Evolutionary conservation across 768 basidiomycete species (phyloP).

Genomic region (Daedalea quercina): DNA sequence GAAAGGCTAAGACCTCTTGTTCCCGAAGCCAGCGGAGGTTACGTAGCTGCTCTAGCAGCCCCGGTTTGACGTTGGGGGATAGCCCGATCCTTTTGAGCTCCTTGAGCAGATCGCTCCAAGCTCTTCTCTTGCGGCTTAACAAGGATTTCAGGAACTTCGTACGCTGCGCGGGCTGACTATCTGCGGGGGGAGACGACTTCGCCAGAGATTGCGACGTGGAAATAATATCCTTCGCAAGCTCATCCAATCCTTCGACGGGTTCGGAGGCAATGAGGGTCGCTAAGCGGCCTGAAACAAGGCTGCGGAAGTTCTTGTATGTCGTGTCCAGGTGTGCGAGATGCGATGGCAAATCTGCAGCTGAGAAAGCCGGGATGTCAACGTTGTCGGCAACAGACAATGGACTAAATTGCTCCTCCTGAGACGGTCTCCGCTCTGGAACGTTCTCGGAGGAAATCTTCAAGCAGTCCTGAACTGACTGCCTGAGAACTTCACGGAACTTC

Average conservation of each 20-base stretch:
- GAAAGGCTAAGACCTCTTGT: conserved; percentile 33
- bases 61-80: conserved; percentile 62
- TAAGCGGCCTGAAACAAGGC: conserved; percentile 37
- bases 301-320: conserved; percentile 46
- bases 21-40: conserved; percentile 60
- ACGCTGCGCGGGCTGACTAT: conserved; percentile 40
- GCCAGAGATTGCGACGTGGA: conserved; percentile 52
- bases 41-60: conserved; percentile 48
- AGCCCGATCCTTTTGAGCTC: conserved; percentile 80
- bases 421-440: not conserved
- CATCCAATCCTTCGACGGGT: conserved; percentile 40
- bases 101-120: conserved; percentile 86
- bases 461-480: conserved; percentile 52
- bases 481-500: conserved; percentile 88
- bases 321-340: conserved; percentile 43
- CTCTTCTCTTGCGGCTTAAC: conserved; percentile 78
- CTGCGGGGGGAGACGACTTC: conserved; percentile 33
- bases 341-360: conserved; percentile 10
- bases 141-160: conserved; percentile 67
- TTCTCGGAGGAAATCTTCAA: not conserved
- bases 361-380: not conserved
- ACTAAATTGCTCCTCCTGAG: too few relatives aligned
- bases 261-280: conserved; percentile 15
- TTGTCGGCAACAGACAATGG: not conserved
- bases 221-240: conserved; percentile 58